Percentiles rank a stretch among this genome's conserved stretches.
phyloP scores from a whole-genome alignment of 176 grass and related monocot genomes.

The Leersia perrieri region DNA sequence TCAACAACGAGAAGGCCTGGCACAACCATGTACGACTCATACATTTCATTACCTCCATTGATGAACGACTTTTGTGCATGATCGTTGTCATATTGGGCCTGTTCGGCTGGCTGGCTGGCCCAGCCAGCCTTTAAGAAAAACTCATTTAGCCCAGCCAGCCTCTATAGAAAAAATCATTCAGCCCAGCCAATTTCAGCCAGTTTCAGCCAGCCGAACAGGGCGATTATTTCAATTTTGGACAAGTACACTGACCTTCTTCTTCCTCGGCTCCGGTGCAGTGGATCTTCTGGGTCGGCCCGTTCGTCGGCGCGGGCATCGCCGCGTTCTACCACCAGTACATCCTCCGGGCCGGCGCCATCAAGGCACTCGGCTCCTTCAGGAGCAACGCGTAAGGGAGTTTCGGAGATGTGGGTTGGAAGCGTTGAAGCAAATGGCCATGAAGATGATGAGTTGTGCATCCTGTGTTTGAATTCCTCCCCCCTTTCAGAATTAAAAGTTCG shows the following conservation, averaged over 20 bases:
- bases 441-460: neutral
- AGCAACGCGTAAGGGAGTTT: constrained; percentile 38
- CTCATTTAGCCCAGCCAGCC: too few relatives aligned
- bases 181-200: too few relatives aligned
- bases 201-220: too few relatives aligned
- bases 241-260: neutral
- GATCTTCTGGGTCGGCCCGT: constrained; percentile 66
- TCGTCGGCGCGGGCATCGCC: constrained; percentile 44
- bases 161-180: too few relatives aligned
- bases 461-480: neutral
- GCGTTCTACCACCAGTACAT: constrained; percentile 69
- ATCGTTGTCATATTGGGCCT: too few relatives aligned
- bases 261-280: constrained; percentile 27
- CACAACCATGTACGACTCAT: constrained; percentile 53
- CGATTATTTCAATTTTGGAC: too few relatives aligned
- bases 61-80: neutral
- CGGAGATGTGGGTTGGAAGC: neutral
- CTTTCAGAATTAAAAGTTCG: neutral
- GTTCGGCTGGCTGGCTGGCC: too few relatives aligned
- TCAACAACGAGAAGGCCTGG: constrained; percentile 66
- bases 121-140: too few relatives aligned
- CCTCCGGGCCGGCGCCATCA: constrained; percentile 60
- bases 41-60: neutral
- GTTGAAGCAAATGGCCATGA: constrained; percentile 23
- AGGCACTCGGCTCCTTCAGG: constrained; percentile 70